Evolutionary conservation across 2,329 filamentous ascomycete genomes (phyloP), one percentile per base, ranked within the genome.

Genomic region (Ceratocystis albifundus): DNA sequence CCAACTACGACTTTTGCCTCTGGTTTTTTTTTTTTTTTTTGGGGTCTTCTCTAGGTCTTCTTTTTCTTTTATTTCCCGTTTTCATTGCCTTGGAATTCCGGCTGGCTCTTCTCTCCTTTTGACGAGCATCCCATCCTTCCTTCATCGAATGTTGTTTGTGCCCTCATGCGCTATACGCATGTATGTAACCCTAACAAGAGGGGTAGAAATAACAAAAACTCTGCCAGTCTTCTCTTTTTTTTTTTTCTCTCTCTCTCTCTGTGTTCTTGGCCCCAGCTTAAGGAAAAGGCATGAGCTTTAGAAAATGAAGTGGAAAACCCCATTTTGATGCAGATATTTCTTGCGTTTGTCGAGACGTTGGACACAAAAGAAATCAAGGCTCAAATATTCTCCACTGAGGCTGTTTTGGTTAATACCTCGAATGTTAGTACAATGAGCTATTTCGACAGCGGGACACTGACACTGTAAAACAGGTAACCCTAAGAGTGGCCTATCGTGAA

Each of bases 121-220:
- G 22, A 17, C 53, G 53, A 32, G 53, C 53, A 57, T 57, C 12
- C 36, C 36, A 41, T 41, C 36, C 36, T 41, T 41, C 36, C 36
- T 41, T 41, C 10, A 41, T 12, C 15, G 36, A 41, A 41, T 57
- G 28, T 30, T 30, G 8, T 28, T 28, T 17, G 22, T 53, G 48
- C 48, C n/a, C n/a, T 53, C n/a, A 20, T 20, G 48, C 22, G n/a
- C 48, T 25, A 53, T 53, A 41, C 48, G 22, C 28, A 57, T 57
- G 15, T n/a, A 30, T 57, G 53, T 57, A 57, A 57, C 53, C 53
- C 53, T 57, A 57, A 57, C 53, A 28, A 30, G 53, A 17, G 53
- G 25, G 53, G 53, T 30, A 30, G 12, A 41, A 41, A 15, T 4
- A 41, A 41, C 36, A 12, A 41, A 36, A 41, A 10, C n/a, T n/a